Conservation (phyloP, 2,329 filamentous ascomycete genomes). For the Hansfordia pulvinata region DNA sequence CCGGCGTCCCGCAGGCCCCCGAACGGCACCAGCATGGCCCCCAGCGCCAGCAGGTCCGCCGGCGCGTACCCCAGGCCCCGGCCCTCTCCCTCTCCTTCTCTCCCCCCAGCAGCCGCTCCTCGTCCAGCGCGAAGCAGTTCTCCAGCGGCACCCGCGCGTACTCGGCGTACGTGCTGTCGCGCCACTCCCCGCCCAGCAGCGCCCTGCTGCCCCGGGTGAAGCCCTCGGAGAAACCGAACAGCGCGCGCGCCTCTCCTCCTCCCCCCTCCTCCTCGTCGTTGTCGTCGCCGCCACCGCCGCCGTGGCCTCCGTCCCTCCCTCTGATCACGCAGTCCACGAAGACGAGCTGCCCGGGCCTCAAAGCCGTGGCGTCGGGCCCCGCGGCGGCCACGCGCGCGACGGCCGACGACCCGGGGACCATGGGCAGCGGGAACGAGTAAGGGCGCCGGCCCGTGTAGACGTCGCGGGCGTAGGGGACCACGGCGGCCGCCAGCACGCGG, state of each 20-base stretch:
- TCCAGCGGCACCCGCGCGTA: slow-evolving; percentile 20
- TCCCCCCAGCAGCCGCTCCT: slow-evolving; percentile 11
- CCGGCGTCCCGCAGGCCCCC: slow-evolving; percentile 29
- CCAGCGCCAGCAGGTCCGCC: slow-evolving; percentile 22
- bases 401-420: slow-evolving; percentile 14
- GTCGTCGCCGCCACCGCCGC: no score
- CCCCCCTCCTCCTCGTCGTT: no score
- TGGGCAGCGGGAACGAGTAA: slow-evolving; percentile 14
- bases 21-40: slow-evolving; percentile 22
- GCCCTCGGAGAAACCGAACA: slow-evolving; percentile 17
- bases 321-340: slow-evolving; percentile 18
- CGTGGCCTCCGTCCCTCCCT: slow-evolving; percentile 20
- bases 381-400: slow-evolving; percentile 19
- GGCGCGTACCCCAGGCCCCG: slow-evolving; percentile 22
- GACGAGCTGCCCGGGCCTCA: slow-evolving; percentile 19
- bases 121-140: slow-evolving; percentile 19
- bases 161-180: slow-evolving; percentile 18
- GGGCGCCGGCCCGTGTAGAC: slow-evolving; percentile 22
- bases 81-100: slow-evolving; percentile 7
- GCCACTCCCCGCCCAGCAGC: slow-evolving; percentile 18
- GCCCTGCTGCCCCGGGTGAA: slow-evolving; percentile 8
- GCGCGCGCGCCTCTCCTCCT: slow-evolving; percentile 12
- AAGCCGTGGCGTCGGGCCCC: slow-evolving; percentile 17
- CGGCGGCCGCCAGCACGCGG: slow-evolving; percentile 18
- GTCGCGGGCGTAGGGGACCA: slow-evolving; percentile 25